These are phyloP conservation scores for Turritis glabra DNA, from an alignment of 345 rosid genomes.

Conservation along the genomic window DNA sequence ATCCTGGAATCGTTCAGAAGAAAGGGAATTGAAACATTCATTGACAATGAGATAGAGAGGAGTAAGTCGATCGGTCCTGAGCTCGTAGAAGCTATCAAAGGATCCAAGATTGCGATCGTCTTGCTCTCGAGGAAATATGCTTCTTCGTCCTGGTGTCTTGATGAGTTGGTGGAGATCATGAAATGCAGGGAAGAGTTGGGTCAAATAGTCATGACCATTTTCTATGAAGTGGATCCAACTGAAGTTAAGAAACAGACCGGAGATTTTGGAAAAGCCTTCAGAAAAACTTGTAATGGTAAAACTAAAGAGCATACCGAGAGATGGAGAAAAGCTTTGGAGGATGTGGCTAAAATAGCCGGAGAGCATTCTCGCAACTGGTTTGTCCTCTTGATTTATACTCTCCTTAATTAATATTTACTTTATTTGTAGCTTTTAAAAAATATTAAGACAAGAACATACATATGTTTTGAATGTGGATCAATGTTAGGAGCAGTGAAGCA, in stretches of 20 bases:
- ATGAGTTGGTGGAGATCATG: neutral
- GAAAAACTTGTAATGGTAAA: neutral
- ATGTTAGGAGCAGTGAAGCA: neutral
- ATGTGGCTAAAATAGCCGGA: neutral
- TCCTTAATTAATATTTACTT: neutral
- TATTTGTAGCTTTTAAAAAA: neutral
- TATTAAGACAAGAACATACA: no score
- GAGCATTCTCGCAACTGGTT: neutral
- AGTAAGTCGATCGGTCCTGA: neutral
- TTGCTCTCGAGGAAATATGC: neutral
- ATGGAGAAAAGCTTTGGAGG: neutral
- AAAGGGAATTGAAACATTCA: neutral
- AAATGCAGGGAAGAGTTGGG: neutral
- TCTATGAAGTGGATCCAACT: neutral
- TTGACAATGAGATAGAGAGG: neutral
- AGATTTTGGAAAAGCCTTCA: neutral
- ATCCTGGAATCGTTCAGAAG: neutral
- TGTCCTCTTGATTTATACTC: neutral
- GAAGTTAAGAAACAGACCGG: neutral
- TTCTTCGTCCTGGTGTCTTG: neutral
- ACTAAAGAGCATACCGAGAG: neutral
- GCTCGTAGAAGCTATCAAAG: neutral
- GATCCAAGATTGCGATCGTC: neutral
- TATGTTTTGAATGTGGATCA: neutral
- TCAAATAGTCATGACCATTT: neutral